Conservation (phyloP, 805 yeast species). For the Hanseniaspora guilliermondii region DNA sequence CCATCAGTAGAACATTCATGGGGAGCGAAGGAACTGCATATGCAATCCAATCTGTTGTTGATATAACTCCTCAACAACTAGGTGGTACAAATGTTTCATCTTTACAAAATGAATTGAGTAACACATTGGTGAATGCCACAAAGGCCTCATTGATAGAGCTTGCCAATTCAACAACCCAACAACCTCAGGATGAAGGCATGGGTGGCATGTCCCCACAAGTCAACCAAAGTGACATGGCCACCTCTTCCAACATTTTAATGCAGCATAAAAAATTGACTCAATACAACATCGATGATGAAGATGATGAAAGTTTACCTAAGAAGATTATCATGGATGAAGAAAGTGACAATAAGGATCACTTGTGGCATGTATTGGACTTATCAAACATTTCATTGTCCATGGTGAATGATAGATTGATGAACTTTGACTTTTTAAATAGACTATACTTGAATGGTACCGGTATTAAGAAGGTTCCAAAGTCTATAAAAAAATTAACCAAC, state of each 20-base stretch:
- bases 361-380: conserved; percentile 89
- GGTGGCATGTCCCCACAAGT: conserved; percentile 17
- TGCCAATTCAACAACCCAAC: conserved; percentile 7
- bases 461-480: conserved; percentile 51
- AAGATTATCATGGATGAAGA: conserved; percentile 29
- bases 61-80: conserved; percentile 19
- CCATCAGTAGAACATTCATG: conserved; percentile 25
- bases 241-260: conserved; percentile 23
- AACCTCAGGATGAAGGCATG: not conserved
- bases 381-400: conserved; percentile 75
- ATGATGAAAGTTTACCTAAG: conserved; percentile 57
- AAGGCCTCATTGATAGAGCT: conserved; percentile 14
- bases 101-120: conserved; percentile 10
- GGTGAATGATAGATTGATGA: conserved; percentile 61
- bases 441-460: conserved; percentile 80
- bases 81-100: conserved; percentile 10
- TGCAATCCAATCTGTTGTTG: conserved; percentile 30
- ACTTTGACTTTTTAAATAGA: conserved; percentile 73
- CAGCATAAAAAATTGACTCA: conserved; percentile 34
- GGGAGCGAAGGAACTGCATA: conserved; percentile 28
- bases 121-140: conserved; percentile 12
- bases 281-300: conserved; percentile 39
- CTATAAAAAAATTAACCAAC: conserved; percentile 55
- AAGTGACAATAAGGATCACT: conserved; percentile 39
- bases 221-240: conserved; percentile 16